Base-by-base conservation (phyloP, 228 moss, liverwort and hornwort genomes). In the Sphagnum magellanicum region DNA sequence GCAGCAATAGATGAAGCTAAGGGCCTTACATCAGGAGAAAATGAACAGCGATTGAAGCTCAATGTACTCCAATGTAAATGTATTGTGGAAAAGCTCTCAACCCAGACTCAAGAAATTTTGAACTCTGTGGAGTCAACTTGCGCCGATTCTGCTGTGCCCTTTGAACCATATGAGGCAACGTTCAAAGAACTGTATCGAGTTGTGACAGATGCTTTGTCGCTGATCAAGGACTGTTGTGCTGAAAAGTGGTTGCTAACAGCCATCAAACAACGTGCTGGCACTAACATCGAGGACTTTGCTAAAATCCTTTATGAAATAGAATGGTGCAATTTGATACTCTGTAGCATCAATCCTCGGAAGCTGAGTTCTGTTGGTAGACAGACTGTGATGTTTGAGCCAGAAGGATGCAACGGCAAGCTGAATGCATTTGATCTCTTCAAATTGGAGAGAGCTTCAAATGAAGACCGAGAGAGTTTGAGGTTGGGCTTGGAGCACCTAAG, bases 401-500 rank as follows among this genome's bases (percentile, higher is more conserved):
- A 61, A 61, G 61, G 61, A 61, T 61, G 61, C 32, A 32, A 61
- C 6, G 14, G 9, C 6, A 61, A 61, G 0, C 61, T 61, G 15
- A 32, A 5, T 61, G 5, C 14, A 15, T 5, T 16, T n/a, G 61
- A 61, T n/a, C 32, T 15, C 61, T 11, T 61, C 61, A 10, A 5
- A 16, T 52, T 66, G 66, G 50, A 52, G 51, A 12, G 4, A 16
- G 66, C 50, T 4, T 50, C 50, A 51, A 15, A 50, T 7, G 12
- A 66, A 48, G 66, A 66, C 66, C 49, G 66, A 15, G 14, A 66
- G 13, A 49, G 8, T 50, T 15, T 66, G 66, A 52, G 8, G 50
- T 48, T 13, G 16, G 66, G 52, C 14, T 49, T 66, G 66, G n/a
- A 66, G 50, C 5, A 4, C 14, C 12, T 47, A 16, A 66, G 49